Evolutionary conservation across 179 eudicot species (phyloP), one percentile per base, ranked within the genome.

Genomic region (Patellifolia procumbens): DNA sequence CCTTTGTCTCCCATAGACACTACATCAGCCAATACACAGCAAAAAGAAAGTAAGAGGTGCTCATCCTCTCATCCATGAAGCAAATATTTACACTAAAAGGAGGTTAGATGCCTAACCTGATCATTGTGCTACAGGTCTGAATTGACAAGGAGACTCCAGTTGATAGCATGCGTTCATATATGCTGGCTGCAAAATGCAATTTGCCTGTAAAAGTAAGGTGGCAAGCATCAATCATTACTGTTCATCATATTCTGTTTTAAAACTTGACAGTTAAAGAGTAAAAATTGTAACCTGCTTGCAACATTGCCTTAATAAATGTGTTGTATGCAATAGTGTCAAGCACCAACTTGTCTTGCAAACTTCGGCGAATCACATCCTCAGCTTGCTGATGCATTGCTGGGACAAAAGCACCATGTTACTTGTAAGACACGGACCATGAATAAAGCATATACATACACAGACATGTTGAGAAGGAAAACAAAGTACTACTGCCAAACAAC

Each of bases 291-390:
- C 98, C 98, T 83, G 97, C 97, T 83, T 88, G 88, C 74, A 92
- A 79, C 97, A 89, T 89, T 48, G 95, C 97, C 77, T 93, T 91
- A 34, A 93, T 89, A 75, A 82, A 93, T 72, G 97, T 87, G 77
- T 91, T 93, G 78, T 90, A 91, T 34, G 93, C 98, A 74, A 91
- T 83, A 51, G 98, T 93, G 81, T 93, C 98, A 74, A 93, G 93
- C 74, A 80, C 84, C 75, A 79, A 22, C 74, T 86, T 88, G 69
- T 68, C 81, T 52, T 46, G 70, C 39, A 92, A 88, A 82, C 91
- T 82, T 58, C 76, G 62, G 51, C 69, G 68, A 73, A 90, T 86
- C 28, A 89, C 88, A 76, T 87, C 81, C 86, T 90, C 93, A 48
- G 89, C 92, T 62, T 87, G 89, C 61, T 60, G 78, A 83, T 85